These are phyloP conservation scores for Moniliella sp. DNA, from an alignment of 1,284 basidiomycete species.

Conservation along the genomic window DNA sequence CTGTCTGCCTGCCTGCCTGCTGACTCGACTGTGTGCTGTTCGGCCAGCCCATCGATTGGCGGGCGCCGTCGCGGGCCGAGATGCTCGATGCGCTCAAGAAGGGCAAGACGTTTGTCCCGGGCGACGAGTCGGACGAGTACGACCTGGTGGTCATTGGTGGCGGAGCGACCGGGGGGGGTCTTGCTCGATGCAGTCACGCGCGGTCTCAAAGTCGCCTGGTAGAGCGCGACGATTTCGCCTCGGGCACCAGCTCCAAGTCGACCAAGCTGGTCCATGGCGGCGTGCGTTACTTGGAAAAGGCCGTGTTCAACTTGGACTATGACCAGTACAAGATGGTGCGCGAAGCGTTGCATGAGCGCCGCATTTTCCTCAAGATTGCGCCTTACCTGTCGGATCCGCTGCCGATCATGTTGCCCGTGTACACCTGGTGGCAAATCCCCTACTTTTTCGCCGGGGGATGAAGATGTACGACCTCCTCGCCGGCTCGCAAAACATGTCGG, in stretches of 20 bases:
- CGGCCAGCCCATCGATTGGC: too few relatives aligned
- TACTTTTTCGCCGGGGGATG: slow-evolving; percentile 85
- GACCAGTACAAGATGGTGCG: slow-evolving; percentile 65
- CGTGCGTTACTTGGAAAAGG: slow-evolving; percentile 87
- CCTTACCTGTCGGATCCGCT: slow-evolving; percentile 78
- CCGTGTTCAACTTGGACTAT: slow-evolving; percentile 82
- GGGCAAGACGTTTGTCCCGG: too few relatives aligned
- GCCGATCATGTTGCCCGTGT: slow-evolving; percentile 79
- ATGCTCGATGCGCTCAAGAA: slow-evolving; percentile 30
- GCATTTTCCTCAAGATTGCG: slow-evolving; percentile 80
- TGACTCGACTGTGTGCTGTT: too few relatives aligned
- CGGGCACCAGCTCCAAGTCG: slow-evolving; percentile 77
- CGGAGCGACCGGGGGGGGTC: slow-evolving; percentile 76
- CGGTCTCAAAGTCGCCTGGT: slow-evolving; percentile 79
- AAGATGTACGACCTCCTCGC: slow-evolving; percentile 91
- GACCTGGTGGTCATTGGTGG: slow-evolving; percentile 66
- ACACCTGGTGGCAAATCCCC: slow-evolving; percentile 78
- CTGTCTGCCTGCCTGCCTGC: too few relatives aligned
- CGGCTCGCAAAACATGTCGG: slow-evolving; percentile 89
- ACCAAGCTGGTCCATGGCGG: slow-evolving; percentile 95
- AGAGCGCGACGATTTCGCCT: slow-evolving; percentile 74
- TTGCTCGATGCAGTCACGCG: slow-evolving; percentile 79
- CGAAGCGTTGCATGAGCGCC: slow-evolving; percentile 77
- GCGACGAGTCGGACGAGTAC: slow-evolving; percentile 12
- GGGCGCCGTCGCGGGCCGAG: slow-evolving; percentile 27